Evolutionary conservation across 768 basidiomycete genomes (phyloP), one percentile per base, ranked within the genome.

Genomic region (Suillus paluster): DNA sequence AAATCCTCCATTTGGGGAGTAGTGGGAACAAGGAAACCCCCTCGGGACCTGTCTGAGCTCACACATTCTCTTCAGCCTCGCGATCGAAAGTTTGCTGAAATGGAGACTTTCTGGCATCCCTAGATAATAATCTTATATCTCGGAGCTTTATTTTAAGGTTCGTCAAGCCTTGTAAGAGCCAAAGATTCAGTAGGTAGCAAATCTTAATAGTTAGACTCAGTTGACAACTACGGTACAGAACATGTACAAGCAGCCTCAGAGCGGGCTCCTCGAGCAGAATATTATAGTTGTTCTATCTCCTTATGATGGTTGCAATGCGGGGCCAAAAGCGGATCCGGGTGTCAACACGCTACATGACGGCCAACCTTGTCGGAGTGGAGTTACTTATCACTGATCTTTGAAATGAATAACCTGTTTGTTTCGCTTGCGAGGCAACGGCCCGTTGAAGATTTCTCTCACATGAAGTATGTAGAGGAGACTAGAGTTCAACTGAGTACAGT

Each of bases 1-100:
- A 54, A 54, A 17, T 54, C 15, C 36, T 25, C 53, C 36, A 54
- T 54, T 54, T 38, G 23, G 23, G n/a, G n/a, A n/a, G n/a, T n/a
- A n/a, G n/a, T n/a, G n/a, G n/a, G n/a, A n/a, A n/a, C n/a, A n/a
- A n/a, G n/a, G n/a, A n/a, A n/a, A n/a, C n/a, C n/a, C n/a, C 30
- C 30, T 30, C 30, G 30, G 30, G 30, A 30, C 30, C 6, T 6
- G 30, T 30, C 4, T 30, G 30, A 30, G 30, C 30, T 30, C 6
- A 30, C 3, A 30, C 6, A 30, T 6, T 30, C 30, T 15, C 38
- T 38, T 38, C 46, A 49, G 49, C 49, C 27, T 33, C n/a, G n/a
- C n/a, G n/a, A n/a, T n/a, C 15, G 23, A 45, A 45, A 45, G 21
- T 6, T 45, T 21, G 23, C 25, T 17, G 25, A 27, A 48, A 27